Conservation (phyloP, 164 flowering plant genomes). For the Vitis labrusca region DNA sequence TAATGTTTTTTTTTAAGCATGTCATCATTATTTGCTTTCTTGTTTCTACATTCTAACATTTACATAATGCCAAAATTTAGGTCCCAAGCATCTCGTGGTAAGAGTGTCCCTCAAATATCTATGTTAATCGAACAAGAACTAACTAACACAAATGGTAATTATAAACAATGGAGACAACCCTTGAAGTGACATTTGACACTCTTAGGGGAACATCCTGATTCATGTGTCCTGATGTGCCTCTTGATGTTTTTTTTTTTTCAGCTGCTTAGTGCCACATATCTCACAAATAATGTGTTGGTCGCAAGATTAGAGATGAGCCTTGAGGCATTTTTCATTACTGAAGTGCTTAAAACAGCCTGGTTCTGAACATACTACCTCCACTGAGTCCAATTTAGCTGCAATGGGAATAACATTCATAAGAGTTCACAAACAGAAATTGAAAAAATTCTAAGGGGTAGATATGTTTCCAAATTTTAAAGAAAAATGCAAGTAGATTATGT, state of each 20-base stretch:
- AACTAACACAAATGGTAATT: too few relatives aligned
- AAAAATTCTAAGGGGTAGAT: not conserved
- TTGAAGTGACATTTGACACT: constrained; percentile 42
- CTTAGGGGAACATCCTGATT: constrained; percentile 23
- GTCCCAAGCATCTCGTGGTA: too few relatives aligned
- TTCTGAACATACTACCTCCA: constrained; percentile 72
- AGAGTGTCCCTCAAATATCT: too few relatives aligned
- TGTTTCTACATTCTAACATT: too few relatives aligned
- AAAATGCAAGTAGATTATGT: not conserved
- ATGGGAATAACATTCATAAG: constrained; percentile 1
- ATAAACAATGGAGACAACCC: constrained; percentile 38
- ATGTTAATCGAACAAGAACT: too few relatives aligned
- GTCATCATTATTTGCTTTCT: too few relatives aligned
- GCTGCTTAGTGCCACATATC: constrained; percentile 71
- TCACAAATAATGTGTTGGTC: constrained; percentile 68
- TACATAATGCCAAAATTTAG: too few relatives aligned
- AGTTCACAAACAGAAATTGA: not conserved
- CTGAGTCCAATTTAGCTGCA: constrained; percentile 69
- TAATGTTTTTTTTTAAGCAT: too few relatives aligned
- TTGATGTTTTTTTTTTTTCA: constrained; percentile 82
- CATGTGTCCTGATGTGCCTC: constrained; percentile 61
- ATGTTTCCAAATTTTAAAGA: not conserved
- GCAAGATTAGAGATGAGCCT: constrained; percentile 56
- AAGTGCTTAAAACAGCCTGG: constrained; percentile 73
- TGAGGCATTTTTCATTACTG: constrained; percentile 64